Base-by-base conservation (phyloP, 2,329 filamentous ascomycete species). In the Aspergillus sp. region DNA sequence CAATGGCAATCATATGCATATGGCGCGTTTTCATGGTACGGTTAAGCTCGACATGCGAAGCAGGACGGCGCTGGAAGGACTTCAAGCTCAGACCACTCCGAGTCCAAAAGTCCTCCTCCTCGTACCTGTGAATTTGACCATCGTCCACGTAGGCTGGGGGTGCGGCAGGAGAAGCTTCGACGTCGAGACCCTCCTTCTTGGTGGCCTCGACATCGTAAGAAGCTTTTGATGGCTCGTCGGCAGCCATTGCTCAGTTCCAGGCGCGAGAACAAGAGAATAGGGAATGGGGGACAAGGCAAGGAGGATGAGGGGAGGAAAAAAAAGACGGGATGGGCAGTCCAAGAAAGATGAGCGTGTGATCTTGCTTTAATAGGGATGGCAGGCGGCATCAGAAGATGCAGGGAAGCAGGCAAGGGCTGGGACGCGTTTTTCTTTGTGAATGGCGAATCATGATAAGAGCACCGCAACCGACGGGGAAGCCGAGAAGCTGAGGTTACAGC, bases 1-100 rank as follows among this genome's bases (percentile, higher is more conserved):
- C 70, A 55, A 74, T 73, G 21, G 72, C 71, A 60, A 74, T 74
- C 71, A 74, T 75, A 35, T 74, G 72, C 67, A 74, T 67, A 65
- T 75, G 73, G 31, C 73, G 68, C 19, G 64, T 60, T 27, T 69
- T 66, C 52, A 73, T 58, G 27, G 63, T 62, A 15, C 66, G 64
- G 19, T 66, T 66, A n/a, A 73, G 55, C 15, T 57, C 56, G 21
- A 54, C 53, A 14, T 50, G n/a, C 11, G 27, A 12, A n/a, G 27
- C 39, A 33, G 35, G 33, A 17, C 65, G 60, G 35, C 62, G 55
- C 56, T 64, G 55, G 63, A 68, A 68, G 51, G 63, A 66, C 23
- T 54, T 57, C 37, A 62, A 43, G 37, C 58, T 67, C 52, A 68
- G 46, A 33, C 66, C 66, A 64, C 63, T 63, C 39, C 66, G 64